Conservation (phyloP, 208 protist species). For the Porcisia hertigi region DNA sequence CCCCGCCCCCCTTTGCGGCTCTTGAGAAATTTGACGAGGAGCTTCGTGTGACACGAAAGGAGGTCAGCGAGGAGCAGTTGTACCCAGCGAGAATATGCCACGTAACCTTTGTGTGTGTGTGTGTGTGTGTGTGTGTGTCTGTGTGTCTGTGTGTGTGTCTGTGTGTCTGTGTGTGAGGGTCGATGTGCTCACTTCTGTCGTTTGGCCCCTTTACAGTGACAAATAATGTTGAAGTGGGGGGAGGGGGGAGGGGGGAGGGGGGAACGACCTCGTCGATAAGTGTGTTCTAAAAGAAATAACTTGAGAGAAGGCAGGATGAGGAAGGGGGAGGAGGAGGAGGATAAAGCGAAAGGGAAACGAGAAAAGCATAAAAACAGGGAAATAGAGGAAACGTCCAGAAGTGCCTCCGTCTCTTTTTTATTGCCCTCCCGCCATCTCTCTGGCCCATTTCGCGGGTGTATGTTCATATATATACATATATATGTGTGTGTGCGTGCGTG, state of each 20-base stretch:
- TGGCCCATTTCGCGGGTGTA: too few species aligned
- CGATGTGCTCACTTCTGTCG: too few species aligned
- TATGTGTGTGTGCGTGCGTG: background rate
- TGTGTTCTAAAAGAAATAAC: background rate
- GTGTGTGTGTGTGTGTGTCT: background rate
- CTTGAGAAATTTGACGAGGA: background rate
- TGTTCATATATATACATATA: too few species aligned
- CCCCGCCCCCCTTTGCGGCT: background rate
- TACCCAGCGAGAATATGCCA: background rate
- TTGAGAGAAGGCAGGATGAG: constrained; percentile 9
- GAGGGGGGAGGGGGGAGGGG: background rate
- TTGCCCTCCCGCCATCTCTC: too few species aligned
- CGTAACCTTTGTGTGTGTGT: background rate
- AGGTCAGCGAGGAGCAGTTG: background rate
- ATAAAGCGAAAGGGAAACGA: too few species aligned
- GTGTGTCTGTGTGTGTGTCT: too few species aligned
- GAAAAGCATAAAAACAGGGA: too few species aligned
- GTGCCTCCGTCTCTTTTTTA: too few species aligned
- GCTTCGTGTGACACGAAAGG: background rate
- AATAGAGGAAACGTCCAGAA: too few species aligned
- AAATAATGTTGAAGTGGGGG: background rate
- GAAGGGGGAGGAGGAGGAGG: constrained; percentile 6
- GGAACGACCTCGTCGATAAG: background rate
- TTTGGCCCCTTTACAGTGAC: background rate
- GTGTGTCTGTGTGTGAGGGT: too few species aligned